A percentile compares a stretch with the other conserved stretches of the same genome.
phyloP scores from a whole-genome alignment of 2,329 filamentous ascomycete genomes.

The Pseudogymnoascus sp. region DNA sequence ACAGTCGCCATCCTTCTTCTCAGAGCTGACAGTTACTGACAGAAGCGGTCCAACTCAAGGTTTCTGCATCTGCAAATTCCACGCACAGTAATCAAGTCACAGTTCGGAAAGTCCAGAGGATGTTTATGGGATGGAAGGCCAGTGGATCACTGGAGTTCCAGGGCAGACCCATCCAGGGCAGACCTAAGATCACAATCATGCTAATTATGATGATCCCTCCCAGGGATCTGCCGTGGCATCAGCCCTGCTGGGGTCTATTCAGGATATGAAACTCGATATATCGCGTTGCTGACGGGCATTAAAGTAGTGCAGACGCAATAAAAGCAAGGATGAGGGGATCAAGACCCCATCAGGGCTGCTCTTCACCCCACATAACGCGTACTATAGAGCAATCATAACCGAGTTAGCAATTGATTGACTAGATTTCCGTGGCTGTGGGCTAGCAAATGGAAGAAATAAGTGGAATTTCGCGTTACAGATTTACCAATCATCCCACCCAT shows the following conservation, averaged over 20 bases:
- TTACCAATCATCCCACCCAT: conserved; percentile 4
- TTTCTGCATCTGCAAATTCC: conserved; percentile 4
- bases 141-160: background rate
- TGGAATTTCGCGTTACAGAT: background rate
- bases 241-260: conserved; percentile 1
- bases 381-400: background rate
- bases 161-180: conserved; percentile 5
- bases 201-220: conserved; percentile 1
- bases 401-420: conserved; percentile 6
- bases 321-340: conserved; percentile 6
- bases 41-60: background rate
- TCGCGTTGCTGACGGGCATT: conserved; percentile 1
- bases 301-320: background rate
- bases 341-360: background rate
- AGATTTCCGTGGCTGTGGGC: background rate
- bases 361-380: background rate
- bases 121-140: conserved; percentile 3
- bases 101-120: background rate
- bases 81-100: background rate
- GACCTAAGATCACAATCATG: conserved; percentile 6
- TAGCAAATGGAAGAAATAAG: background rate
- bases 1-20: conserved; percentile 1
- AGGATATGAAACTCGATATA: conserved; percentile 6
- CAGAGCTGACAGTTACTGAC: background rate
- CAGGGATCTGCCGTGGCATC: background rate